phyloP scores from a whole-genome alignment of 129 eudicot genomes.

The Flaveria ramosissima region DNA sequence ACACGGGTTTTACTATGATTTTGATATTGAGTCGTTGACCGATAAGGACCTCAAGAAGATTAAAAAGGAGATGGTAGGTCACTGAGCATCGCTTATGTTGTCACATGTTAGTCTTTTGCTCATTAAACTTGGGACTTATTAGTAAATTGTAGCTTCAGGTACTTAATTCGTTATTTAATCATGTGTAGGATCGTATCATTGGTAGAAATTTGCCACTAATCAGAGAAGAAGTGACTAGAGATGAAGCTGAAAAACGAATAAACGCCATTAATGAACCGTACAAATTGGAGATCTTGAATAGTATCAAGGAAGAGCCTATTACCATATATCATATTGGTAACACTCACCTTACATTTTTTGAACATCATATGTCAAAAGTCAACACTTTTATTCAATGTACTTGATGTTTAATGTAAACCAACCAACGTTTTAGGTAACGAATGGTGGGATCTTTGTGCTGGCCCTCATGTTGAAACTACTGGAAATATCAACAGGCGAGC shows the following conservation, averaged over 20 bases:
- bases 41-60: slow-evolving; percentile 92
- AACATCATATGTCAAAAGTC: background rate
- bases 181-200: slow-evolving; percentile 95
- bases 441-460: slow-evolving; percentile 99
- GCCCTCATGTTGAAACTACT: slow-evolving; percentile 98
- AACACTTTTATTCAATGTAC: background rate
- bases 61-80: slow-evolving; percentile 96
- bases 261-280: slow-evolving; percentile 84
- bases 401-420: background rate
- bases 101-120: slow-evolving; percentile 3
- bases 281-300: slow-evolving; percentile 82
- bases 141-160: slow-evolving; percentile 44
- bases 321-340: slow-evolving; percentile 95
- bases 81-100: slow-evolving; percentile 7
- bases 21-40: slow-evolving; percentile 88
- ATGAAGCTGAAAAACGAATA: slow-evolving; percentile 84
- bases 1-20: slow-evolving; percentile 93
- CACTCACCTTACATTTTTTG: slow-evolving; percentile 10
- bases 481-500: slow-evolving; percentile 88
- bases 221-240: slow-evolving; percentile 96
- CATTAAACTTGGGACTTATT: slow-evolving; percentile 31
- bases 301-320: slow-evolving; percentile 88
- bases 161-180: slow-evolving; percentile 56
- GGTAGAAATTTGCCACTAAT: slow-evolving; percentile 76
- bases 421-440: slow-evolving; percentile 64